phyloP scores from a whole-genome alignment of 2,329 filamentous ascomycete species.

The Thyridium curvatum region DNA sequence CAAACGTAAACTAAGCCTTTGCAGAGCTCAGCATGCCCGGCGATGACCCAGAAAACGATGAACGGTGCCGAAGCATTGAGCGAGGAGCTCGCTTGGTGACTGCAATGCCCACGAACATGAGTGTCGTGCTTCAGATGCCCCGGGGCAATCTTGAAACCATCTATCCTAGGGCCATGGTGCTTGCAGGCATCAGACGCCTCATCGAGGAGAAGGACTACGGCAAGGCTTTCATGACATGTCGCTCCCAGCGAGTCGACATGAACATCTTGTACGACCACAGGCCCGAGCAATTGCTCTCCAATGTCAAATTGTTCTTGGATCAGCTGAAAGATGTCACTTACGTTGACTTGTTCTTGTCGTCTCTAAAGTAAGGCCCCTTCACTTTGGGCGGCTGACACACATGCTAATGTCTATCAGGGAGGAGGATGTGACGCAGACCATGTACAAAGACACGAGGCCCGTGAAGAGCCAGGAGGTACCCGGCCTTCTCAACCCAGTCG shows the following conservation, averaged over 20 bases:
- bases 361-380: slow-evolving; percentile 54
- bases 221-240: slow-evolving; percentile 78
- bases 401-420: slow-evolving; percentile 45
- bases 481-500: slow-evolving; percentile 1
- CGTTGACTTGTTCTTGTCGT: slow-evolving; percentile 87
- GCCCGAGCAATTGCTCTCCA: slow-evolving; percentile 77
- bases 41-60: slow-evolving; percentile 87
- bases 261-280: slow-evolving; percentile 94
- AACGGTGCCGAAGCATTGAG: slow-evolving; percentile 87
- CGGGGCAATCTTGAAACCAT: slow-evolving; percentile 94
- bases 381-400: not conserved
- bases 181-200: slow-evolving; percentile 78
- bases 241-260: slow-evolving; percentile 93
- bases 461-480: not conserved
- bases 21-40: slow-evolving; percentile 73
- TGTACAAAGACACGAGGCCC: slow-evolving; percentile 82
- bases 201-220: slow-evolving; percentile 78
- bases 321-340: slow-evolving; percentile 77
- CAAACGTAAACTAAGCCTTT: not conserved
- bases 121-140: slow-evolving; percentile 87
- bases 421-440: slow-evolving; percentile 87
- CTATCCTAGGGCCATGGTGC: slow-evolving; percentile 83
- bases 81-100: slow-evolving; percentile 82
- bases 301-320: slow-evolving; percentile 70
- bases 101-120: slow-evolving; percentile 82